These are phyloP conservation scores for Termitomyces sp. DNA, from an alignment of 768 basidiomycete species.

Conservation along the genomic window DNA sequence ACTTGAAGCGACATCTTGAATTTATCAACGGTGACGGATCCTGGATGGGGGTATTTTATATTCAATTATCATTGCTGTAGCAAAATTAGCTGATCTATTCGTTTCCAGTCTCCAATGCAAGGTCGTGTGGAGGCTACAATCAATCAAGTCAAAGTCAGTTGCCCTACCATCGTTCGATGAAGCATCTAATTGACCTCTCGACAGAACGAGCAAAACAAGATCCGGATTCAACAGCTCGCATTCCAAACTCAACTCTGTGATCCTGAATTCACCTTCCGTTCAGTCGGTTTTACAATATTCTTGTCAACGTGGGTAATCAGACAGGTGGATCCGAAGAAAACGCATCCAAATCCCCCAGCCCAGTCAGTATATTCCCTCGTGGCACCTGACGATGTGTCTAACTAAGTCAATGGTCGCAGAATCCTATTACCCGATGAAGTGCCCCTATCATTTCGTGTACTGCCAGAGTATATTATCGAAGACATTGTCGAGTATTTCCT, in stretches of 20 bases:
- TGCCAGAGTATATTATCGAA: conserved; percentile 94
- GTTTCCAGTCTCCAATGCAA: conserved; percentile 60
- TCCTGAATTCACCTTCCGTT: conserved; percentile 76
- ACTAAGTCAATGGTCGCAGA: conserved; percentile 36
- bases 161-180: neutral
- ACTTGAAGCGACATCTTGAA: conserved; percentile 75
- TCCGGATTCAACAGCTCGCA: conserved; percentile 71
- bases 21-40: conserved; percentile 70
- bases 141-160: conserved; percentile 67
- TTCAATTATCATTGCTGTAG: neutral
- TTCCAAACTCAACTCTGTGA: conserved; percentile 86
- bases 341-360: conserved; percentile 67
- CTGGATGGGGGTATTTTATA: conserved; percentile 72
- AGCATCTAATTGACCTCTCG: neutral
- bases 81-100: neutral
- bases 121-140: conserved; percentile 76
- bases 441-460: conserved; percentile 77
- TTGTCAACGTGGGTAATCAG: conserved; percentile 93
- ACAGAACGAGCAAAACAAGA: conserved; percentile 65
- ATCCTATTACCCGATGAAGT: conserved; percentile 85
- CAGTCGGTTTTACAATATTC: conserved; percentile 83
- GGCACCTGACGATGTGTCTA: neutral
- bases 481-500: conserved; percentile 89
- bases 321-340: conserved; percentile 76
- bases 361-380: conserved; percentile 45